phyloP scores from a whole-genome alignment of 345 rosid genomes.

The Eucalyptus grandis region DNA sequence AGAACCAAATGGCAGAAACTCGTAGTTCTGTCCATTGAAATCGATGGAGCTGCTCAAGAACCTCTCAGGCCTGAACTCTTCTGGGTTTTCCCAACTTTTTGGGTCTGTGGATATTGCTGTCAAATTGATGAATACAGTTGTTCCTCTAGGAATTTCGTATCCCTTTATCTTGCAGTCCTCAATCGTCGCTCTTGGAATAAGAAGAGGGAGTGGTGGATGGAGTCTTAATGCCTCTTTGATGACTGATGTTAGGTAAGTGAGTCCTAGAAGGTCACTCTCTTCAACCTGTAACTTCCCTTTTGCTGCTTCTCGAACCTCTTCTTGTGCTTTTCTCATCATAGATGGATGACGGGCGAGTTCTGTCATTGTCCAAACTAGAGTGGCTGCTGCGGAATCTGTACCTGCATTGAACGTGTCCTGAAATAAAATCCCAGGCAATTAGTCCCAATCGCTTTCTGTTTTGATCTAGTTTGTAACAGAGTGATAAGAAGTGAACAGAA shows the following conservation, averaged over 20 bases:
- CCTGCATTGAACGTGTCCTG: conserved; percentile 41
- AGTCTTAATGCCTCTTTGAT: conserved; percentile 20
- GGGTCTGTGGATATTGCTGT: conserved; percentile 12
- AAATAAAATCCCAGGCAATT: background rate
- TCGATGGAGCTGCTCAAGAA: conserved; percentile 23
- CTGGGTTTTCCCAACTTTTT: conserved; percentile 17
- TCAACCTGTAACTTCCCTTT: conserved; percentile 3
- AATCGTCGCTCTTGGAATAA: conserved; percentile 24
- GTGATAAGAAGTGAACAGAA: background rate
- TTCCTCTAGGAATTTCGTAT: conserved; percentile 20
- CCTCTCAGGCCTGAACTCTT: conserved; percentile 30
- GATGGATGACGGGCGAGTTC: conserved; percentile 21
- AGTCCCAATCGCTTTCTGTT: background rate
- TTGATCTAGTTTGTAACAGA: background rate
- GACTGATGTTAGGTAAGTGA: conserved; percentile 10
- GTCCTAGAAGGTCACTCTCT: conserved; percentile 13
- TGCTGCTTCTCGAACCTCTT: conserved; percentile 9
- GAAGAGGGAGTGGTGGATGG: conserved; percentile 22
- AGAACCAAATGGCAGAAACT: background rate
- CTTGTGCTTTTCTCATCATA: conserved; percentile 10
- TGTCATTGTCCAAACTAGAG: conserved; percentile 23
- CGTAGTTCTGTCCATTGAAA: conserved; percentile 35
- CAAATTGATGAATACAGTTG: conserved; percentile 15
- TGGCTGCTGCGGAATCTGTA: conserved; percentile 17
- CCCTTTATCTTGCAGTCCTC: conserved; percentile 8